Base-by-base conservation (phyloP, 2,329 filamentous ascomycete species). In the Colletotrichum cordylinicola region DNA sequence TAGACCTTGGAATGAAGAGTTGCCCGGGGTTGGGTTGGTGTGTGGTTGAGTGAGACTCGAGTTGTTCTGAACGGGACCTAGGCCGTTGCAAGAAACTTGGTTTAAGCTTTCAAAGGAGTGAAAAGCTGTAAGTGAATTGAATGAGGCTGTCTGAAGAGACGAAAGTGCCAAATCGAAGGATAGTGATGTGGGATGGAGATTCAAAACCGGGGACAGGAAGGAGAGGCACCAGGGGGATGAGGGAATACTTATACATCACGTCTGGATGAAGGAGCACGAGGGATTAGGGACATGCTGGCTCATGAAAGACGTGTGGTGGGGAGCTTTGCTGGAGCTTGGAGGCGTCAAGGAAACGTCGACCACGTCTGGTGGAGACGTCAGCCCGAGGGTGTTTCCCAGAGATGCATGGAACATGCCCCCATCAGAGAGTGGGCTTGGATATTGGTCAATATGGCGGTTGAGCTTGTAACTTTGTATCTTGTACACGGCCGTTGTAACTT, bases 51-150 rank as follows among this genome's bases (percentile, higher is more conserved):
- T 29, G 64, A 62, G 56, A 74, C 64, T 76, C 70, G 70, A 74
- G 73, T 33, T 61, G 71, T 13, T 39, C 56, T 29, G 43, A 75
- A 72, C 73, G 73, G 73, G 24, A 70, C 73, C 37, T 55, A 43
- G 73, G 73, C 73, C 73, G 73, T 68, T 64, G 37, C 39, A 21
- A 60, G 66, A 58, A 64, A 39, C 16, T 13, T 35, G 18, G 16
- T 35, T 15, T 61, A 52, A 52, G 72, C 72, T 77, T 77, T 72
- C 71, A 66, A 78, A 78, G 48, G 77, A 78, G 72, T 73, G 75
- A 77, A 43, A 75, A 75, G 75, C 67, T 72, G 24, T 35, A 37
- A 58, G 43, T 72, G 55, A 76, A 76, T 70, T 62, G 67, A 73
- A 78, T 52, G 56, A 56, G 35, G 62, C 27, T 77, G 76, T 78